These are phyloP conservation scores for Chaetomiaceae sp. DNA, from an alignment of 2,329 filamentous ascomycete species.

Conservation along the genomic window DNA sequence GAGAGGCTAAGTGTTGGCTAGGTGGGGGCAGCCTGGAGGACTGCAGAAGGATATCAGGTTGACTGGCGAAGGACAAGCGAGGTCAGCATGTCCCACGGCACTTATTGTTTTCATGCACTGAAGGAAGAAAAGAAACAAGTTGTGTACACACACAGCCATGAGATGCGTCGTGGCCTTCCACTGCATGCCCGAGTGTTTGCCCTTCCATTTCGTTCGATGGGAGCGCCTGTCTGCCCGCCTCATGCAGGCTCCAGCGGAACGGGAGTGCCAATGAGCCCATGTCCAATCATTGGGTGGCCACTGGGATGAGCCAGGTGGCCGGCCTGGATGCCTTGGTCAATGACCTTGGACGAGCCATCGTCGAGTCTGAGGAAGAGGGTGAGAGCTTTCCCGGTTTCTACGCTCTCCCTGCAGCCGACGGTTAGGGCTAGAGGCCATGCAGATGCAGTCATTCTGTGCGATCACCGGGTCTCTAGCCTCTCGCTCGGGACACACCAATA, in stretches of 20 bases:
- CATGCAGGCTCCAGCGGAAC: background rate
- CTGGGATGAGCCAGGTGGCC: background rate
- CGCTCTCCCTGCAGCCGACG: background rate
- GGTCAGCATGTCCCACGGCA: conserved; percentile 1
- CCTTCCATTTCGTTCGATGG: background rate
- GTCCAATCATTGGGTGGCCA: conserved; percentile 1
- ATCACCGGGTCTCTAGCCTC: background rate
- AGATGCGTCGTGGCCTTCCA: background rate
- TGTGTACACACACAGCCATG: conserved; percentile 7
- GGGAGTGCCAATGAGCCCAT: background rate
- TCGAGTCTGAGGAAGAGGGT: background rate
- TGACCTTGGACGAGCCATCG: background rate
- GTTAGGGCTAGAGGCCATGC: background rate
- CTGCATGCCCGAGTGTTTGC: background rate
- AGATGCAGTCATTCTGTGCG: background rate
- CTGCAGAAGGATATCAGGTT: conserved; percentile 1
- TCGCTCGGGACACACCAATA: background rate
- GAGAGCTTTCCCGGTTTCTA: background rate
- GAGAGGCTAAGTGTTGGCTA: conserved; percentile 47
- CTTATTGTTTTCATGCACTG: conserved; percentile 6
- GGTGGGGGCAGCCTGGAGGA: background rate
- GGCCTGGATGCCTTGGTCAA: background rate
- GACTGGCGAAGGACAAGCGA: background rate
- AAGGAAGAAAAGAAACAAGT: conserved; percentile 24
- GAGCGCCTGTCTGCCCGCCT: background rate